A percentile compares a stretch with the other conserved stretches of the same genome.
Conservation (phyloP, 176 grass and related monocot species). For the Phoenix roebelenii region DNA sequence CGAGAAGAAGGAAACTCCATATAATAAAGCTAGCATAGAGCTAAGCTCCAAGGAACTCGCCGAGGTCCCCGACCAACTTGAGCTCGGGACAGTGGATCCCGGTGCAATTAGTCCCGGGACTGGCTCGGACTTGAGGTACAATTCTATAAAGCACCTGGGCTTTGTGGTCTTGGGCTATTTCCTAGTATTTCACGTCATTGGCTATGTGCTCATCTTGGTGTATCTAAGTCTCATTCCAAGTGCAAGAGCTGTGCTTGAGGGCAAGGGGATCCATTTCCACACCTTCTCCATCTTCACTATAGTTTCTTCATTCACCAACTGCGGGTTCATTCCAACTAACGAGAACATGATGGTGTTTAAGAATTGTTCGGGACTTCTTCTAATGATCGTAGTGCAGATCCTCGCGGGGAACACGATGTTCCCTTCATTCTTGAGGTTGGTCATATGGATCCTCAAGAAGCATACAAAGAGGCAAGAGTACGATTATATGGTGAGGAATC, state of each 20-base stretch:
- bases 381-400: constrained; percentile 36
- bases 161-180: constrained; percentile 42
- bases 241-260: constrained; percentile 25
- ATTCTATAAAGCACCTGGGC: constrained; percentile 14
- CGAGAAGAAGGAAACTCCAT: constrained; percentile 4
- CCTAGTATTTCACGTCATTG: constrained; percentile 29
- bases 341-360: constrained; percentile 66
- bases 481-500: constrained; percentile 14
- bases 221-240: constrained; percentile 33
- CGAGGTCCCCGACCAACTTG: no score
- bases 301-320: constrained; percentile 61
- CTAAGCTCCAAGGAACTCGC: no score
- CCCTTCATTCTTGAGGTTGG: constrained; percentile 35
- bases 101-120: no score
- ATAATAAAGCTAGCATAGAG: background rate
- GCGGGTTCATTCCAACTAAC: constrained; percentile 64
- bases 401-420: constrained; percentile 73
- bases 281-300: constrained; percentile 63
- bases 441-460: constrained; percentile 25
- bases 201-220: constrained; percentile 30
- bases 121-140: background rate
- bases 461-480: constrained; percentile 26
- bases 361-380: constrained; percentile 47
- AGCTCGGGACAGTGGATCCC: no score
- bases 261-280: constrained; percentile 35